Evolutionary conservation across 768 basidiomycete genomes (phyloP).

Genomic region (Phaeotremella fagi): DNA sequence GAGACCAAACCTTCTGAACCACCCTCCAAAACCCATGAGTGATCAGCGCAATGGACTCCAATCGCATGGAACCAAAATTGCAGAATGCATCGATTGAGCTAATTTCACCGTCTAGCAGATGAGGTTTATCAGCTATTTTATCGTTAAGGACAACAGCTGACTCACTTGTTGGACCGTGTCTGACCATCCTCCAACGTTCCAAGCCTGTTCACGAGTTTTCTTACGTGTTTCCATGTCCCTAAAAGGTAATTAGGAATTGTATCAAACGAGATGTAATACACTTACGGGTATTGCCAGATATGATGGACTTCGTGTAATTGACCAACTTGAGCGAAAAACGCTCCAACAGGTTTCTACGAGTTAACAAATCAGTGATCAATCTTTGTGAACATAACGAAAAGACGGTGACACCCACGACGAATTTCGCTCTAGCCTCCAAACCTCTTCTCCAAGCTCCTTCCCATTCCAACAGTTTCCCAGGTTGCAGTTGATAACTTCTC

Average conservation of each 20-base stretch:
- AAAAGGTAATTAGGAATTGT: not conserved
- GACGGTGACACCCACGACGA: constrained; percentile 67
- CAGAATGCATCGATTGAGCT: constrained; percentile 77
- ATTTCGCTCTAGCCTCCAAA: constrained; percentile 84
- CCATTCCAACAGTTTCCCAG: constrained; percentile 91
- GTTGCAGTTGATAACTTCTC: constrained; percentile 72
- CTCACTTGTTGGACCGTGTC: constrained; percentile 85
- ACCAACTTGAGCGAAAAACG: constrained; percentile 49
- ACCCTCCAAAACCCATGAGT: too few relatives aligned
- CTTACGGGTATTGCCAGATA: constrained; percentile 94
- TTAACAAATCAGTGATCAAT: constrained; percentile 50
- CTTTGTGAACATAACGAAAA: not conserved
- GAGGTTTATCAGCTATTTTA: not conserved
- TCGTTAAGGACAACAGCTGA: not conserved
- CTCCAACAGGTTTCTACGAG: constrained; percentile 43
- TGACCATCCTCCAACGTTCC: constrained; percentile 93
- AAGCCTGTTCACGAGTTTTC: constrained; percentile 79
- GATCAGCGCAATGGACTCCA: constrained; percentile 43
- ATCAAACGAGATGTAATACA: constrained; percentile 18
- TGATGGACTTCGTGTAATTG: constrained; percentile 69
- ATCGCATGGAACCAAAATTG: constrained; percentile 57
- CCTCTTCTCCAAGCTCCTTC: constrained; percentile 89
- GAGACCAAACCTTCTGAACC: too few relatives aligned
- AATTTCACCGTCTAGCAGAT: constrained; percentile 73
- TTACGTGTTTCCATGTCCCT: constrained; percentile 67